These are phyloP conservation scores for Pseudocercospora ulei DNA, from an alignment of 2,329 filamentous ascomycete species.

Conservation along the genomic window DNA sequence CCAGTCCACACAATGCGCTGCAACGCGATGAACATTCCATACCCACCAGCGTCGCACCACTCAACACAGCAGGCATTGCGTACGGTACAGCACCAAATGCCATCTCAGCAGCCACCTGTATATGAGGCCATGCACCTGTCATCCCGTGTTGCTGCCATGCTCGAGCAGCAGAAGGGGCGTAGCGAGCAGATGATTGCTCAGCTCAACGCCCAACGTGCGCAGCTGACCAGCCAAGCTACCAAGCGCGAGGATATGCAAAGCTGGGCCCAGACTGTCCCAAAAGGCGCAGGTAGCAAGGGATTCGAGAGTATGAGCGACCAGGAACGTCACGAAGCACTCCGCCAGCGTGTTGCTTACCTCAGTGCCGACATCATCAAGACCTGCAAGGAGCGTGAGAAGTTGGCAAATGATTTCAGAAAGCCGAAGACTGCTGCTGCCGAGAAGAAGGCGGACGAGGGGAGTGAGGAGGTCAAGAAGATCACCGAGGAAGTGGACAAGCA, in stretches of 20 bases:
- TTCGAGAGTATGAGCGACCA: conserved; percentile 16
- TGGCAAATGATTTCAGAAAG: conserved; percentile 21
- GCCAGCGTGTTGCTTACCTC: conserved; percentile 30
- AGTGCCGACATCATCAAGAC: conserved; percentile 31
- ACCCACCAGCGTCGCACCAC: neutral
- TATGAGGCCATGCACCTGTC: conserved; percentile 22
- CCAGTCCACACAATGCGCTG: conserved; percentile 6
- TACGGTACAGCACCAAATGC: conserved; percentile 10
- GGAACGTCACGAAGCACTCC: conserved; percentile 28
- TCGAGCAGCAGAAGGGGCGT: conserved; percentile 29
- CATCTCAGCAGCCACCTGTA: conserved; percentile 21
- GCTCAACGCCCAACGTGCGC: conserved; percentile 23
- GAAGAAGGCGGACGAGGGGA: conserved; percentile 27
- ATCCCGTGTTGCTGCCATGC: conserved; percentile 25
- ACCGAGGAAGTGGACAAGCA: conserved; percentile 32
- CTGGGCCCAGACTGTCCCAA: conserved; percentile 8
- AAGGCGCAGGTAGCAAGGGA: conserved; percentile 7
- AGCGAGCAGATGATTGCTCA: conserved; percentile 33
- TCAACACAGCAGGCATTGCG: too few species aligned
- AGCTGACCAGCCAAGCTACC: conserved; percentile 16
- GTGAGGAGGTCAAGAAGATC: conserved; percentile 28
- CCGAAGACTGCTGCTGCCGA: conserved; percentile 28
- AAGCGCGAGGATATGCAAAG: conserved; percentile 17
- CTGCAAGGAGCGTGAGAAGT: conserved; percentile 29
- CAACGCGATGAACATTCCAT: conserved; percentile 13